These are phyloP conservation scores for Piloderma croceum DNA, from an alignment of 768 basidiomycete species.

Conservation along the genomic window DNA sequence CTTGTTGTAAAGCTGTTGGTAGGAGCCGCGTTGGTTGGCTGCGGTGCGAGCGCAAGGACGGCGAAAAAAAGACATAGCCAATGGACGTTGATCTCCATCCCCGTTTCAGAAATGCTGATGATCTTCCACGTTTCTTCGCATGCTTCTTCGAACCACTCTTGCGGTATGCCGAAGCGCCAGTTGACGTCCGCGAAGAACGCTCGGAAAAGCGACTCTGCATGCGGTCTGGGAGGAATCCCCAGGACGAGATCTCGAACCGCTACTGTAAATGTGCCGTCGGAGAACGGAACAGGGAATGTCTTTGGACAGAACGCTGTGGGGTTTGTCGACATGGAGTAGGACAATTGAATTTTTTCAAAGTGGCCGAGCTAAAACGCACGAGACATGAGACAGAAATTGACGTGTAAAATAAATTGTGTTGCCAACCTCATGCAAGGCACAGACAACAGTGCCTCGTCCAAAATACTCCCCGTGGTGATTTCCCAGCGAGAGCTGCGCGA, in stretches of 20 bases:
- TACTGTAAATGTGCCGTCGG: slow-evolving; percentile 29
- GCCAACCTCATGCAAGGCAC: slow-evolving; percentile 42
- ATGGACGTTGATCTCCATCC: slow-evolving; percentile 44
- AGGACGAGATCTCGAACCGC: slow-evolving; percentile 32
- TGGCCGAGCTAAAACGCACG: slow-evolving; percentile 28
- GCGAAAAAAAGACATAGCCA: slow-evolving; percentile 49
- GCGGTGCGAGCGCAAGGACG: slow-evolving; percentile 39
- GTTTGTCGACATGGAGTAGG: slow-evolving; percentile 40
- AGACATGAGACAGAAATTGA: slow-evolving; percentile 5
- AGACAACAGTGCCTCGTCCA: slow-evolving; percentile 42
- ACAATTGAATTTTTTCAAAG: slow-evolving; percentile 26
- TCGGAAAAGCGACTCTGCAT: slow-evolving; percentile 13
- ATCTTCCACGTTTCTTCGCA: slow-evolving; percentile 43
- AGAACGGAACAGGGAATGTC: slow-evolving; percentile 26
- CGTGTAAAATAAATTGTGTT: not conserved
- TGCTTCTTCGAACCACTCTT: slow-evolving; percentile 41
- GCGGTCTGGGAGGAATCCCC: slow-evolving; percentile 13
- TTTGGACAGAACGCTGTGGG: slow-evolving; percentile 26
- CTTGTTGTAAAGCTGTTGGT: slow-evolving; percentile 12
- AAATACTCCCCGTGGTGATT: slow-evolving; percentile 44
- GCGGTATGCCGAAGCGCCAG: slow-evolving; percentile 48
- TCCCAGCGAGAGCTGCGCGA: slow-evolving; percentile 40
- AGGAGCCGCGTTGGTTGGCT: not conserved
- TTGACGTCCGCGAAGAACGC: slow-evolving; percentile 42
- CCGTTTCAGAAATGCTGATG: too few species aligned